Base-by-base conservation (phyloP, 1,284 basidiomycete species). In the Puccinia coronata region DNA sequence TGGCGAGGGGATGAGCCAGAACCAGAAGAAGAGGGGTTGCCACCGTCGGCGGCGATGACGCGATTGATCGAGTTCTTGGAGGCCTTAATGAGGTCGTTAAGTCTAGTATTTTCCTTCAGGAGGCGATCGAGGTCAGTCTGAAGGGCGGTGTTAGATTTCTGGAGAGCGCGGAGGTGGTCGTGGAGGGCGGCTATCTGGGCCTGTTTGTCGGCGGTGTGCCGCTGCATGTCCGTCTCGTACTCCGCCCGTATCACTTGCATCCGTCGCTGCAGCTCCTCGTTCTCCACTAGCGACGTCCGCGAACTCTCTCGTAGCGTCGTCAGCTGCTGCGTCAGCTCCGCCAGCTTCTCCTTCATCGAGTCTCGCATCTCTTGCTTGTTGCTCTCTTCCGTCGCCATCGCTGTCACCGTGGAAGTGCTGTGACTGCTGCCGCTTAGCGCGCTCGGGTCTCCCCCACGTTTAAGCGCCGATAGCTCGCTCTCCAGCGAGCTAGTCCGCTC, bases 71-170 rank as follows among this genome's bases (percentile, higher is more conserved):
- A 43, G 49, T 63, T 82, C 28, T 41, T 79, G 2, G 39, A 57
- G 76, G n/a, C 61, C 41, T 77, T 77, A n/a, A 77, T 77, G 36
- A 49, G 1, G 28, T 55, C 47, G 25, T 77, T 77, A 8, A 77
- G 49, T 23, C 47, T 67, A 11, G 0, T 6, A 49, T 77, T 77
- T 18, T 77, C 75, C 8, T 20, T 25, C 11, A 2, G 11, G 0
- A 71, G 49, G 25, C 49, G 14, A 11, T 47, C 31, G 6, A 65
- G 51, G 11, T 76, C 74, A 1, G 0, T 23, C n/a, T 70, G 31
- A 2, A 78, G 31, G 3, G 2, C 14, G 12, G 51, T 2, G n/a
- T 80, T 73, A 14, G 28, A 16, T 11, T 0, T 39, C 6, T 73
- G n/a, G 2, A 80, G 39, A 0, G n/a, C 4, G 1, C 25, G 23